Conservation (phyloP, 2,329 filamentous ascomycete genomes). For the Xylariaceae sp. region DNA sequence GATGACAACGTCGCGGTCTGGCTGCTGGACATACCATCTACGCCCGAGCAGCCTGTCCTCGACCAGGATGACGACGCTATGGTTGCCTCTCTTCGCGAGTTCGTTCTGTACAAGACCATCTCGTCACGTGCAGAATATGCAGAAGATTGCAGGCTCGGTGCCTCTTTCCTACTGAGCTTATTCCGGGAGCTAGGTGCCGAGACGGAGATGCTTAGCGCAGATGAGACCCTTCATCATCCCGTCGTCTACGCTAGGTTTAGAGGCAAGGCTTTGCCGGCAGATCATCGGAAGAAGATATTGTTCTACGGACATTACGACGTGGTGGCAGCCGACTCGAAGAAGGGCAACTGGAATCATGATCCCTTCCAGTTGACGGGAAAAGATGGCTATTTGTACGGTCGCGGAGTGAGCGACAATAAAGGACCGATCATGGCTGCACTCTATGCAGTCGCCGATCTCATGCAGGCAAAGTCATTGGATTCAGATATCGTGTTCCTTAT, state of each 20-base stretch:
- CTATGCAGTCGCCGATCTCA: constrained; percentile 86
- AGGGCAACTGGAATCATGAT: constrained; percentile 78
- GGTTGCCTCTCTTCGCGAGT: constrained; percentile 72
- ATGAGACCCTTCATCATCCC: constrained; percentile 71
- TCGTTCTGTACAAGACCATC: constrained; percentile 88
- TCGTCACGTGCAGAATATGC: constrained; percentile 82
- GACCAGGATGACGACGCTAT: constrained; percentile 51
- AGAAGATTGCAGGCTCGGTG: constrained; percentile 88
- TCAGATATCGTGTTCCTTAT: constrained; percentile 93
- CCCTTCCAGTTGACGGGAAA: constrained; percentile 87
- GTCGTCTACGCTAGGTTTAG: constrained; percentile 90
- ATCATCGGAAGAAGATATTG: constrained; percentile 75
- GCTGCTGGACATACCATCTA: constrained; percentile 58
- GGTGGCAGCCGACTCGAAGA: constrained; percentile 80
- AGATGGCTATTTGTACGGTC: constrained; percentile 90
- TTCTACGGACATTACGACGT: constrained; percentile 99
- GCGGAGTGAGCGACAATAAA: constrained; percentile 97
- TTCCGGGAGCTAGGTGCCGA: constrained; percentile 90
- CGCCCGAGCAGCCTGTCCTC: constrained; percentile 31
- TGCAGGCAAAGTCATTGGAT: constrained; percentile 75
- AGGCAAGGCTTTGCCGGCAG: constrained; percentile 63
- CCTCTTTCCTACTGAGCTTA: constrained; percentile 81
- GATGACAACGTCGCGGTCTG: constrained; percentile 87
- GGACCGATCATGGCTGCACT: constrained; percentile 91
- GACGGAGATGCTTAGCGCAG: constrained; percentile 84